Conservation (phyloP, 2,329 filamentous ascomycete species). For the Cladosporium sp. region DNA sequence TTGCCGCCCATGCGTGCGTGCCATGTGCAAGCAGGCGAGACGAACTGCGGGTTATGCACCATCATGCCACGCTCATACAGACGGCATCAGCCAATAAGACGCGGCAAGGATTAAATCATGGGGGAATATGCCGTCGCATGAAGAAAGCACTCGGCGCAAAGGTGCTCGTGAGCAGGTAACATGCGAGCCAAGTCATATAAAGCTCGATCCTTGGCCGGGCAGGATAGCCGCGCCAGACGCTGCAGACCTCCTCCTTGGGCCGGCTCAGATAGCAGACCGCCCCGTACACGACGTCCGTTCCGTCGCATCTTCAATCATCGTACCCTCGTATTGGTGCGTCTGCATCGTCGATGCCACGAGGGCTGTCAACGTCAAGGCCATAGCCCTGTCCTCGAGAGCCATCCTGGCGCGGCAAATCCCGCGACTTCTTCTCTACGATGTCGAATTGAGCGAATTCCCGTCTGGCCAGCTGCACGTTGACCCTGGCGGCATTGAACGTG, state of each 20-base stretch:
- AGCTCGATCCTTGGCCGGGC: neutral
- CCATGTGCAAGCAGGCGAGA: neutral
- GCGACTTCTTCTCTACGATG: slow-evolving; percentile 36
- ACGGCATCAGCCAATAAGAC: neutral
- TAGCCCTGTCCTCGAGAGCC: slow-evolving; percentile 37
- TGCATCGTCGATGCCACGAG: neutral
- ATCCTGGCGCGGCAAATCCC: slow-evolving; percentile 17
- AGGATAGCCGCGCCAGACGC: slow-evolving; percentile 6
- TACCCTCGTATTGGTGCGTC: slow-evolving; percentile 2
- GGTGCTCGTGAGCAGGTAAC: neutral
- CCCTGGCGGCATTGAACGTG: slow-evolving; percentile 81
- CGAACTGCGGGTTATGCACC: neutral
- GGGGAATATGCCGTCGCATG: neutral
- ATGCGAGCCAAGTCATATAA: neutral
- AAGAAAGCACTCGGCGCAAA: neutral
- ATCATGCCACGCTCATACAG: neutral
- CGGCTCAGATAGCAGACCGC: neutral
- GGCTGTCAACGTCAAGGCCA: slow-evolving; percentile 22
- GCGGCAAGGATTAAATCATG: neutral
- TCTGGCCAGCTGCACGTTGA: slow-evolving; percentile 84
- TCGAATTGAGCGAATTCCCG: slow-evolving; percentile 70
- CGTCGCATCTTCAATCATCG: neutral
- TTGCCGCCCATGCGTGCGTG: too few species aligned
- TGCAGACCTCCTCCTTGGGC: neutral
- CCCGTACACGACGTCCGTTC: neutral